Conservation (phyloP, 768 basidiomycete genomes). For the Panaeolus papilionaceus region DNA sequence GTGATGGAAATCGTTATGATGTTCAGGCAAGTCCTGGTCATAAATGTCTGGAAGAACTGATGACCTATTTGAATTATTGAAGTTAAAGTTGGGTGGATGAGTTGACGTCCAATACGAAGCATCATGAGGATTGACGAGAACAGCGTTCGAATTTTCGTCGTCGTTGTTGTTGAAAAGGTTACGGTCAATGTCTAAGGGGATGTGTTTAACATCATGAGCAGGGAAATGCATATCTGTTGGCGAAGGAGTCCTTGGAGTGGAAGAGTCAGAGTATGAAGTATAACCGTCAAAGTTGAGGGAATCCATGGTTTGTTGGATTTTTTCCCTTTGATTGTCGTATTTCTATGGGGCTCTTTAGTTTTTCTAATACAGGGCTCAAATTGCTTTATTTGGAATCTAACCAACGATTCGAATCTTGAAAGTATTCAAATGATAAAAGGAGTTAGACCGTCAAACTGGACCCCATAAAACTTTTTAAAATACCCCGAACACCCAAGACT, state of each 20-base stretch:
- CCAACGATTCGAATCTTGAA: constrained; percentile 12
- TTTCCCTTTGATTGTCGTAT: constrained; percentile 4
- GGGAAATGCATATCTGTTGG: constrained; percentile 46
- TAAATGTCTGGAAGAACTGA: constrained; percentile 78
- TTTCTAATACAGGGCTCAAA: constrained; percentile 10
- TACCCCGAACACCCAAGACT: background rate
- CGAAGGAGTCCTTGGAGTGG: constrained; percentile 77
- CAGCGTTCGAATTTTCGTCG: constrained; percentile 50
- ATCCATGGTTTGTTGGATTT: constrained; percentile 43
- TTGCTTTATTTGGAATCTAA: background rate
- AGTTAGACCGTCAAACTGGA: background rate
- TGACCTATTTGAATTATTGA: constrained; percentile 37
- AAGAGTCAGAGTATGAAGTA: constrained; percentile 71
- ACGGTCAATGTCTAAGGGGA: constrained; percentile 39
- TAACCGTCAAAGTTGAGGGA: constrained; percentile 63
- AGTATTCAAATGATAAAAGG: background rate
- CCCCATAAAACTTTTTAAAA: background rate
- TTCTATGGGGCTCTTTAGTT: background rate
- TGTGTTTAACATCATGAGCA: constrained; percentile 31
- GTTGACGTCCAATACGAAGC: constrained; percentile 40
- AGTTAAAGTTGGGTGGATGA: constrained; percentile 37
- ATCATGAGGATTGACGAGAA: constrained; percentile 43
- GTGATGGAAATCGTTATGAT: constrained; percentile 41
- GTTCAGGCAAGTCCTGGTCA: constrained; percentile 50
- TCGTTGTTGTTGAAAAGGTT: constrained; percentile 55